Percentiles rank a stretch among this genome's conserved stretches.
These are phyloP conservation scores for Somion occarium DNA, from an alignment of 1,284 basidiomycete genomes.

Conservation along the genomic window DNA sequence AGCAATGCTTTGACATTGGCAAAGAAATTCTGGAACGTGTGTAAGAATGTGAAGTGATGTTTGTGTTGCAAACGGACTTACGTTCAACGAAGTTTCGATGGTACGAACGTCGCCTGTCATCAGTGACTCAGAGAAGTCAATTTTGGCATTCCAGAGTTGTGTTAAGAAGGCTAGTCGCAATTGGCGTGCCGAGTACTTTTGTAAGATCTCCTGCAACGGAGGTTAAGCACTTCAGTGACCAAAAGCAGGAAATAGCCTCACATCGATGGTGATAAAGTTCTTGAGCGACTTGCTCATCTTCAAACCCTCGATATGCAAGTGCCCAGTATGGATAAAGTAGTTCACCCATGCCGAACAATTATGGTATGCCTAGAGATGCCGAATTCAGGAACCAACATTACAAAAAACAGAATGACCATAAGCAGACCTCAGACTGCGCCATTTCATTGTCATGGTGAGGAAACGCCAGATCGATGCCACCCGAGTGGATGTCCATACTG, in stretches of 20 bases:
- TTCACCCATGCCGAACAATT: conserved; percentile 95
- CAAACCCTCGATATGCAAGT: conserved; percentile 96
- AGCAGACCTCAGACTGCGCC: conserved; percentile 87
- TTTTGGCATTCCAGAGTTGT: conserved; percentile 88
- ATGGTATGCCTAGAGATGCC: conserved; percentile 73
- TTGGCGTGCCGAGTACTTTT: conserved; percentile 84
- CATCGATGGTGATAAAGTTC: conserved; percentile 98
- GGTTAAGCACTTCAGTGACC: conserved; percentile 1
- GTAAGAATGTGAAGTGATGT: conserved; percentile 1
- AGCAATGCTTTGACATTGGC: conserved; percentile 81
- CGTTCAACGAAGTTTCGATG: conserved; percentile 86
- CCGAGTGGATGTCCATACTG: conserved; percentile 97
- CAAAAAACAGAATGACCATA: neutral
- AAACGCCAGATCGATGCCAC: conserved; percentile 95
- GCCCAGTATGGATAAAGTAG: conserved; percentile 98
- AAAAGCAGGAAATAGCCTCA: conserved; percentile 34
- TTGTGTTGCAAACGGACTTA: conserved; percentile 33
- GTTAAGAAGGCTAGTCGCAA: conserved; percentile 92
- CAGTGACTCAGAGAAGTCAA: conserved; percentile 92
- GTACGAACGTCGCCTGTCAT: conserved; percentile 88
- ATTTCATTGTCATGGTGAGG: conserved; percentile 99
- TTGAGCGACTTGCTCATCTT: conserved; percentile 99
- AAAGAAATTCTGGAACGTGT: conserved; percentile 85
- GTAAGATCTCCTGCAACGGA: conserved; percentile 75
- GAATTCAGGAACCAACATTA: neutral